These are phyloP conservation scores for Mollisia scopiformis DNA, from an alignment of 2,329 filamentous ascomycete genomes.

Conservation along the genomic window DNA sequence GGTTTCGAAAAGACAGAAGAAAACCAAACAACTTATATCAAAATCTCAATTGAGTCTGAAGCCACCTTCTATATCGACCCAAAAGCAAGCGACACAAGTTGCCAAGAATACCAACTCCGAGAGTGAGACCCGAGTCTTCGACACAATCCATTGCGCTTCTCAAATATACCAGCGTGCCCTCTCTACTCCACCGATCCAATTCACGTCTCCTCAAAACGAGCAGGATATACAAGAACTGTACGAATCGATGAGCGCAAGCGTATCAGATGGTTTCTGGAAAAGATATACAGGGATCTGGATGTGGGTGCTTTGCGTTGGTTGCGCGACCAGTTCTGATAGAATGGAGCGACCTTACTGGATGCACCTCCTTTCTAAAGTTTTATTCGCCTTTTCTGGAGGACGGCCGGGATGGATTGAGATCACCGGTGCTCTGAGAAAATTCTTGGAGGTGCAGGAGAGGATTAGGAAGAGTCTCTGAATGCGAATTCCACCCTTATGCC, in stretches of 20 bases:
- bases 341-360: neutral
- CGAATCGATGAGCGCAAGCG: neutral
- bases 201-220: neutral
- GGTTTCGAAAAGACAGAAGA: neutral
- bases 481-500: no score
- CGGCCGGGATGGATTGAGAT: neutral
- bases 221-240: neutral
- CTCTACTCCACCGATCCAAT: neutral
- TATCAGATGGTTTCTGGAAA: neutral
- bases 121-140: neutral
- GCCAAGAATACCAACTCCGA: no score
- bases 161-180: slow-evolving; percentile 2
- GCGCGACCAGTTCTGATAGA: neutral
- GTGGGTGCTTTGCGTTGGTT: slow-evolving; percentile 3
- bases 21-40: neutral
- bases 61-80: neutral
- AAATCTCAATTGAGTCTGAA: neutral
- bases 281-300: neutral
- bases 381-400: neutral
- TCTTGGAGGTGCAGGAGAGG: neutral
- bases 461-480: neutral
- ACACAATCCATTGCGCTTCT: neutral
- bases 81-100: no score
- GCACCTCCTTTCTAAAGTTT: slow-evolving; percentile 3
- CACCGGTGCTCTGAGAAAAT: neutral